Evolutionary conservation across 305 asterid genomes (phyloP), one percentile per base, ranked within the genome.

Genomic region (Petunia hybrid): DNA sequence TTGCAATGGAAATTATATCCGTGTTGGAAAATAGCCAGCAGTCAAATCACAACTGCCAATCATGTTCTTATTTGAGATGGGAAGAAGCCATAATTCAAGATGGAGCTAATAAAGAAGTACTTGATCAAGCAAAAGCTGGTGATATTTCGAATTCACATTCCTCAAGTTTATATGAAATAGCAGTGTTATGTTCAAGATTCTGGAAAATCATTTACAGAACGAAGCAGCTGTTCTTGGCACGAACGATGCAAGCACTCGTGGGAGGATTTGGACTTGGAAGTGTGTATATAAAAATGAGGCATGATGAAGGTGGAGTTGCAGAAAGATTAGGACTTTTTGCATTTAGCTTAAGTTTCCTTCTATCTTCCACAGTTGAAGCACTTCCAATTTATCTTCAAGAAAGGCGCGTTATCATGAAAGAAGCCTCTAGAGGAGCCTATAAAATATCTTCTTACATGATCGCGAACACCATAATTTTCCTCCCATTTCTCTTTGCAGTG

Each of bases 331-430:
- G 98, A 68, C 89, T 95, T 4, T 95, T 93, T 46, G 98, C 98
- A 0, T 95, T 95, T 55, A 93, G 96, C 42, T 95, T 95, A 13
- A 93, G 97, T 74, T 95, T 95, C 80, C 97, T 95, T 59, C 98
- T 95, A 40, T 95, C 98, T 14, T 95, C 98, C 1, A 95, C 98
- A 3, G 97, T 95, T 9, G 98, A 95, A 89, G 98, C 98, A 63
- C 92, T 95, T 61, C 98, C 97, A 4, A 95, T 95, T 66, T 95
- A 92, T 85, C 98, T 95, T 65, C 97, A 95, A 85, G 98, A 95
- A 85, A 83, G 96, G 4, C 90, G 88, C 0, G 98, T 95, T 6
- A 71, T 95, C 65, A 91, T 92, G 97, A 95, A 89, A 73, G 98
- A 93, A 85, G 94, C 98, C 5, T 95, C 98, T 0, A 88, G 98